These are phyloP conservation scores for Leersia perrieri DNA, from an alignment of 176 grass and related monocot genomes.

Conservation along the genomic window DNA sequence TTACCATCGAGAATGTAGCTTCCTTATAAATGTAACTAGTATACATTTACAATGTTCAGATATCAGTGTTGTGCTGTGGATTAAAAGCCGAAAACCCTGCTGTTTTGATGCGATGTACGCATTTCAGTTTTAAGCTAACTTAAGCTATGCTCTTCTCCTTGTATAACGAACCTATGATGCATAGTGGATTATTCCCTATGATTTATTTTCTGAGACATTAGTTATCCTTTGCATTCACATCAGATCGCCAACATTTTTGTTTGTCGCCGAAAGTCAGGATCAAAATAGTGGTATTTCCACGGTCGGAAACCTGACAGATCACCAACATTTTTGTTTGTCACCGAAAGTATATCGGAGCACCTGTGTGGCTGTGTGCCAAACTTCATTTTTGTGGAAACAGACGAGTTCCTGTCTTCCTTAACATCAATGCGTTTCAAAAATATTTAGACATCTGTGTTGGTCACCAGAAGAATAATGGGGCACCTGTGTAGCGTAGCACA, in stretches of 20 bases:
- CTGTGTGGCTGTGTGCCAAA: background rate
- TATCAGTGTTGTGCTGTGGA: background rate
- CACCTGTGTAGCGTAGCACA: no score
- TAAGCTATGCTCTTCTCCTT: background rate
- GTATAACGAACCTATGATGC: background rate
- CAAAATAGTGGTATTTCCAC: background rate
- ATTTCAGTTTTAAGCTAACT: background rate
- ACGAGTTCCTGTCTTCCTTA: background rate
- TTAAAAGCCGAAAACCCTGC: background rate
- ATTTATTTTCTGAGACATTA: background rate
- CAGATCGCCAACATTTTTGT: no score
- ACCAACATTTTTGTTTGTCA: background rate
- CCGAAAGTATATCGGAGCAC: background rate
- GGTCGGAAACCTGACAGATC: background rate
- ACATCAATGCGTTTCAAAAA: no score
- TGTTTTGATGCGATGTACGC: background rate
- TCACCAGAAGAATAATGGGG: no score
- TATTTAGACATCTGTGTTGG: no score
- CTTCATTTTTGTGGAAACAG: background rate
- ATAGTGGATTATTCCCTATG: background rate
- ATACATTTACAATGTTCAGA: background rate
- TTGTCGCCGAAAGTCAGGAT: no score
- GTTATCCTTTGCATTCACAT: background rate
- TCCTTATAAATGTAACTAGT: slow-evolving; percentile 37
- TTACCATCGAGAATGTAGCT: slow-evolving; percentile 14